Percentiles rank a stretch among this genome's conserved stretches.
Conservation (phyloP, 2,329 filamentous ascomycete species). For the Aspergillus udagawae region DNA sequence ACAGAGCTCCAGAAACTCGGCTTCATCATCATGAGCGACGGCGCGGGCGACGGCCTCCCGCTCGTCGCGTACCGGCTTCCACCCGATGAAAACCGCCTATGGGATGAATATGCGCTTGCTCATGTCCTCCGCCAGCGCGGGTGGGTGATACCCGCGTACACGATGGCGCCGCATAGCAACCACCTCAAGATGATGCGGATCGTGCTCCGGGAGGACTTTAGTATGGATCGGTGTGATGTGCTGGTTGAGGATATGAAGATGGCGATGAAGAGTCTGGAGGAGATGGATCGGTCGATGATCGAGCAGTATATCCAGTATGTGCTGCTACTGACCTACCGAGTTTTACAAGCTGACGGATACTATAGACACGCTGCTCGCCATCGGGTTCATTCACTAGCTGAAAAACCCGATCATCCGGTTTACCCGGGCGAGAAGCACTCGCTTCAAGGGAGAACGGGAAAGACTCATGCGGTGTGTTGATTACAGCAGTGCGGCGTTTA, state of each 20-base stretch:
- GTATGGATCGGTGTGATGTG: slow-evolving; percentile 70
- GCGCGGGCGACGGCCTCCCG: slow-evolving; percentile 70
- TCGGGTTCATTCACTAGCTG: neutral
- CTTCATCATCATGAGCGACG: slow-evolving; percentile 83
- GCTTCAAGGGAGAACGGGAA: slow-evolving; percentile 79
- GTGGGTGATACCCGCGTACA: slow-evolving; percentile 93
- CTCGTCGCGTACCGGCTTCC: slow-evolving; percentile 82
- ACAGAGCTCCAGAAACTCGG: slow-evolving; percentile 66
- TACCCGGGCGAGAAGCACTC: slow-evolving; percentile 73
- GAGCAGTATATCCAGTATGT: slow-evolving; percentile 62
- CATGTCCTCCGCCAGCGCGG: slow-evolving; percentile 78
- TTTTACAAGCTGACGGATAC: neutral
- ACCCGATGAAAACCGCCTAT: slow-evolving; percentile 51
- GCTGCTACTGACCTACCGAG: neutral
- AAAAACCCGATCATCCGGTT: slow-evolving; percentile 25
- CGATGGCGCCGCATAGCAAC: slow-evolving; percentile 84
- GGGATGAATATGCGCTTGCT: slow-evolving; percentile 72
- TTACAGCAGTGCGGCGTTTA: neutral
- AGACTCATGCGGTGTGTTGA: slow-evolving; percentile 81
- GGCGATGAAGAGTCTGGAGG: slow-evolving; percentile 63
- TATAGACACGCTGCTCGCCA: neutral
- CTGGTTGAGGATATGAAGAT: slow-evolving; percentile 74
- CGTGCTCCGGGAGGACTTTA: slow-evolving; percentile 89
- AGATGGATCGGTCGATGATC: slow-evolving; percentile 68
- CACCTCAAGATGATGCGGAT: slow-evolving; percentile 85